A percentile compares a stretch with the other conserved stretches of the same genome.
Evolutionary conservation across 495 filamentous ascomycete species (phyloP).

Genomic region (Podospora pseudopauciseta): DNA sequence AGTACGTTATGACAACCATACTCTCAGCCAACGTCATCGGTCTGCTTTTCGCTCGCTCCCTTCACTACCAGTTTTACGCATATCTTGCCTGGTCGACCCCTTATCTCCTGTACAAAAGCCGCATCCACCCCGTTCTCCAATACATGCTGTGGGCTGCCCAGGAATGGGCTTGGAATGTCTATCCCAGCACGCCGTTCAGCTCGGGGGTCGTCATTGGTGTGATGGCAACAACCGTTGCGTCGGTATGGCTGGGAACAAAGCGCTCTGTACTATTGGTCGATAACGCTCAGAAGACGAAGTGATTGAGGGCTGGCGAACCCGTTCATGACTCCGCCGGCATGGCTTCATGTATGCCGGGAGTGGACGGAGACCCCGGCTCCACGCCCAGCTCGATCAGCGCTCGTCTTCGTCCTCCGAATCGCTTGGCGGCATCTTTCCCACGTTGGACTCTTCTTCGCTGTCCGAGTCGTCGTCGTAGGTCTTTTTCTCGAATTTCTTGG

Average conservation of each 20-base stretch:
- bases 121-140: constrained; percentile 67
- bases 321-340: neutral
- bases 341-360: neutral
- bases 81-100: constrained; percentile 91
- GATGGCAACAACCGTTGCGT: constrained; percentile 61
- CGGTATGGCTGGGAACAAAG: constrained; percentile 55
- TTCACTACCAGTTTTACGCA: constrained; percentile 97
- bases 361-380: neutral
- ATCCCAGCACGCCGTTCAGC: constrained; percentile 80
- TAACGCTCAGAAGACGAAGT: constrained; percentile 19
- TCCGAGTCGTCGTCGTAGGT: constrained; percentile 52
- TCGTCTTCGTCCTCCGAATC: constrained; percentile 56
- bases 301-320: neutral
- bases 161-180: constrained; percentile 97
- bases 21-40: constrained; percentile 80
- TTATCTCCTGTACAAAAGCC: constrained; percentile 82
- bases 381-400: neutral
- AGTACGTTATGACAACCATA: constrained; percentile 73
- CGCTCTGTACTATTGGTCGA: neutral
- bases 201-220: constrained; percentile 72
- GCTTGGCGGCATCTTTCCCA: constrained; percentile 77
- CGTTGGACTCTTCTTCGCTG: constrained; percentile 72
- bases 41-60: constrained; percentile 80
- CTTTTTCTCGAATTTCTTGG: constrained; percentile 70
- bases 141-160: constrained; percentile 75